Percentiles rank a stretch among this genome's conserved stretches.
phyloP scores from a whole-genome alignment of 2,329 filamentous ascomycete genomes.

The Ceratocystis diversiconidia region DNA sequence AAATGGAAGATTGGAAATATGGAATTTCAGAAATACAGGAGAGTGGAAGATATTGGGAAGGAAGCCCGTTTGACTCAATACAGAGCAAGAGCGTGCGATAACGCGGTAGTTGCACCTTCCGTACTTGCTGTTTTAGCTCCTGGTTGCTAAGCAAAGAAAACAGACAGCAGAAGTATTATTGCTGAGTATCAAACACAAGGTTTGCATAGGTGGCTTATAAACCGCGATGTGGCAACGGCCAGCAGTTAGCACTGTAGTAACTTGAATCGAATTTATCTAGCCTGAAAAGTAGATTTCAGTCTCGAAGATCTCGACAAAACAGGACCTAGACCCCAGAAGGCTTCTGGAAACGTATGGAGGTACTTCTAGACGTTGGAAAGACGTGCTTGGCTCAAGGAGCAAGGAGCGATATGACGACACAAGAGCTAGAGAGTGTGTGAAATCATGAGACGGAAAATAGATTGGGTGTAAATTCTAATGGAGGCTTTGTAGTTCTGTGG shows the following conservation, averaged over 20 bases:
- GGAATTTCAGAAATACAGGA: not conserved
- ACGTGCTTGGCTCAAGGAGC: not conserved
- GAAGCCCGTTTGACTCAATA: not conserved
- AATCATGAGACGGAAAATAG: slow-evolving; percentile 1
- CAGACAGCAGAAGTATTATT: not conserved
- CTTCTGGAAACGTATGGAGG: not conserved
- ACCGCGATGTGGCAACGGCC: not conserved
- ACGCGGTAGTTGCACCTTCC: not conserved
- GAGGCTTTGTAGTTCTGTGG: not conserved
- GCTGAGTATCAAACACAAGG: not conserved
- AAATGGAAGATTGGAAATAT: not conserved
- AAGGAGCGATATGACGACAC: slow-evolving; percentile 2
- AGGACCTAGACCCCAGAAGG: not conserved
- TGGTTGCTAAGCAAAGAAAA: not conserved
- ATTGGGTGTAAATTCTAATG: not conserved
- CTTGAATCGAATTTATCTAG: not conserved
- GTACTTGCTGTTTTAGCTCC: not conserved
- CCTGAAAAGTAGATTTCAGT: not conserved
- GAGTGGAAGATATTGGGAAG: not conserved
- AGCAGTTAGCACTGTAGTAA: not conserved
- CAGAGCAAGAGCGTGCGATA: not conserved
- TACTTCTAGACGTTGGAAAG: not conserved
- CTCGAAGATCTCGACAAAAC: not conserved
- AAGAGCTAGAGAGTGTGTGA: not conserved
- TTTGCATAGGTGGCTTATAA: not conserved